A percentile compares a stretch with the other conserved stretches of the same genome.
Conservation (phyloP, 805 yeast species). For the Yarrowia sp. region DNA sequence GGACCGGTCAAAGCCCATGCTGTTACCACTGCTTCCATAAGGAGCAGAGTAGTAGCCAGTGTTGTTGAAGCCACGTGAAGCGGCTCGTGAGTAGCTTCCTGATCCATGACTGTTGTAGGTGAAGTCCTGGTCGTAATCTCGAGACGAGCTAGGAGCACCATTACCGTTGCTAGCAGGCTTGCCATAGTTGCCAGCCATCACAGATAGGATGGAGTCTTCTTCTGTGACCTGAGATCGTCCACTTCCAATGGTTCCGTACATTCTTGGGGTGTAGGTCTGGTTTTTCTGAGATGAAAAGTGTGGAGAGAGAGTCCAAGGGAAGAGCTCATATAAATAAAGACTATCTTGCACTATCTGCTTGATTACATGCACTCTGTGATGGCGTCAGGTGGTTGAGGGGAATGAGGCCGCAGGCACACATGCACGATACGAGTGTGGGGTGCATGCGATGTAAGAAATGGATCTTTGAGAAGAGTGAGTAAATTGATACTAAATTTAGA, state of each 20-base stretch:
- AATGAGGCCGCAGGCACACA: neutral
- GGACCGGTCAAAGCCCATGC: neutral
- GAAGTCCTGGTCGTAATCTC: neutral
- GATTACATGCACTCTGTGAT: neutral
- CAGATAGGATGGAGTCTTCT: constrained; percentile 20
- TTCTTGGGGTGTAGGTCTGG: neutral
- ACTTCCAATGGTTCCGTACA: constrained; percentile 15
- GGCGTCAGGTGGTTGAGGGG: neutral
- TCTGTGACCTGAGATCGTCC: neutral
- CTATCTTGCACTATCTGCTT: neutral
- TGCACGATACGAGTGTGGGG: neutral
- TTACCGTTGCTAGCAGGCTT: neutral
- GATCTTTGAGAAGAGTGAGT: no score
- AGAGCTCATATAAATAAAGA: neutral
- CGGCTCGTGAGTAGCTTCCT: neutral
- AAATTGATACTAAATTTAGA: no score
- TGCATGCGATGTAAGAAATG: no score
- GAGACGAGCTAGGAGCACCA: neutral
- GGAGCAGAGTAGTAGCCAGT: constrained; percentile 5
- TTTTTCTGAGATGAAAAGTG: no score
- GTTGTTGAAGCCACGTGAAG: constrained; percentile 1
- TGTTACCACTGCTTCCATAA: constrained; percentile 2
- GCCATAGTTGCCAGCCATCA: constrained; percentile 14
- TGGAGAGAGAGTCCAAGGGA: no score
- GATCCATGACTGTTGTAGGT: neutral